Conservation (phyloP, 2,329 filamentous ascomycete genomes). For the Aurifilum marmelostoma region DNA sequence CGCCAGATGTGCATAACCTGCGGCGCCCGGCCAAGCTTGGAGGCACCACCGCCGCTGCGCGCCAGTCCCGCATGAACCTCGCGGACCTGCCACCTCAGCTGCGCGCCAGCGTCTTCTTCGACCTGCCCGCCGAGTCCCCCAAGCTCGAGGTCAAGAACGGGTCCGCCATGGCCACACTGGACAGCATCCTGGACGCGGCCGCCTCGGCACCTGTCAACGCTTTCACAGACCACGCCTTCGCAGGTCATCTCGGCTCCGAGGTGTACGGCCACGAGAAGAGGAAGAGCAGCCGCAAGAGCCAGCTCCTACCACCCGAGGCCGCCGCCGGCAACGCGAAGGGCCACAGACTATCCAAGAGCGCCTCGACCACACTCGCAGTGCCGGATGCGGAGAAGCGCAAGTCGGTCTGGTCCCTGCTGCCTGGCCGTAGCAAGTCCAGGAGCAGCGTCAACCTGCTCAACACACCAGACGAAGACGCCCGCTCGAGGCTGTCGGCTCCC, state of each 20-base stretch:
- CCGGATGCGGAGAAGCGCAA: conserved; percentile 30
- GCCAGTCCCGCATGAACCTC: conserved; percentile 45
- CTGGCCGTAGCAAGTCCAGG: conserved; percentile 32
- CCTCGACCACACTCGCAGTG: conserved; percentile 27
- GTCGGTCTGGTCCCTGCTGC: conserved; percentile 31
- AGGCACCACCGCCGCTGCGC: conserved; percentile 43
- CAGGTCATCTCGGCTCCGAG: conserved; percentile 73
- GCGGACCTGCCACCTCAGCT: conserved; percentile 77
- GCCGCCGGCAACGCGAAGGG: conserved; percentile 12
- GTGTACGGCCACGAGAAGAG: conserved; percentile 69
- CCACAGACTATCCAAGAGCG: conserved; percentile 35
- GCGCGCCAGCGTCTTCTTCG: conserved; percentile 90
- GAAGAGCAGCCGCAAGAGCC: conserved; percentile 42
- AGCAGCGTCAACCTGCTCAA: conserved; percentile 29
- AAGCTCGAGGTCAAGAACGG: conserved; percentile 68
- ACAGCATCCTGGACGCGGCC: conserved; percentile 90
- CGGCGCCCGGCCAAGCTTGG: conserved; percentile 37
- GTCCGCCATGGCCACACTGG: conserved; percentile 85
- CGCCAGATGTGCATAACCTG: conserved; percentile 32
- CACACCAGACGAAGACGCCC: conserved; percentile 28
- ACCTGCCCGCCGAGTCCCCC: conserved; percentile 61
- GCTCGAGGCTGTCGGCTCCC: conserved; percentile 29
- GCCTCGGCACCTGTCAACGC: conserved; percentile 85
- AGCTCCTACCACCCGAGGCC: conserved; percentile 17
- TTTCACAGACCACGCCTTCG: conserved; percentile 87